A percentile compares a stretch with the other conserved stretches of the same genome.
Conservation (phyloP, 306 rosid species). For the Sesbania bispinosa region DNA sequence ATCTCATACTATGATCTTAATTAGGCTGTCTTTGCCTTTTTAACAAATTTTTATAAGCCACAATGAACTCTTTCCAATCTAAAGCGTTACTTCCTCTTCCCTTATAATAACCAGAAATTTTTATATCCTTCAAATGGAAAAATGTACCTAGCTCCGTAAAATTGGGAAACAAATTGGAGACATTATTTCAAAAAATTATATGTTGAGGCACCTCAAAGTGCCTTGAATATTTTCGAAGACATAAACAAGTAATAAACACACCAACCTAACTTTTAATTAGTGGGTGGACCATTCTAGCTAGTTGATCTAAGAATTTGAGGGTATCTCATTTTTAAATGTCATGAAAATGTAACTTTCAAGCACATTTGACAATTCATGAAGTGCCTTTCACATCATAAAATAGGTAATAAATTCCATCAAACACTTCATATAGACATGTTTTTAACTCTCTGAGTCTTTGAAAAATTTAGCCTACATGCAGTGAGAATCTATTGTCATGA, state of each 20-base stretch:
- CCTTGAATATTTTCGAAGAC: constrained; percentile 8
- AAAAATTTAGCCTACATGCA: background rate
- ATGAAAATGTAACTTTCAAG: constrained; percentile 37
- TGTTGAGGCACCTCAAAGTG: background rate
- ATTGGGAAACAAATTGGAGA: background rate
- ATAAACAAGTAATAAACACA: background rate
- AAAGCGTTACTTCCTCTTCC: too few relatives aligned
- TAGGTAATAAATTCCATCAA: constrained; percentile 19
- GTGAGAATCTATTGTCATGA: constrained; percentile 11
- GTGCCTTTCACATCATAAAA: constrained; percentile 32
- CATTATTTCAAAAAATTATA: background rate
- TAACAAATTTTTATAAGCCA: too few relatives aligned
- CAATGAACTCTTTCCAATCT: too few relatives aligned
- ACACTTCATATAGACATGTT: background rate
- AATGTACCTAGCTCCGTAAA: background rate
- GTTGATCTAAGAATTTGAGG: constrained; percentile 24
- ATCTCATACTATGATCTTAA: constrained; percentile 6
- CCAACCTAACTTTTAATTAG: constrained; percentile 13
- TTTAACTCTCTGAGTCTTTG: background rate
- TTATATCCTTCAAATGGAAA: constrained; percentile 1
- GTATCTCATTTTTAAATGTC: constrained; percentile 6
- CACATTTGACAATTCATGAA: constrained; percentile 24
- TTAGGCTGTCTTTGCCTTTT: constrained; percentile 1
- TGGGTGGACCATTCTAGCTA: constrained; percentile 39
- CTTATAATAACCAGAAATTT: background rate